Base-by-base conservation (phyloP, 441 rosid species). In the Erodium trifolium region DNA sequence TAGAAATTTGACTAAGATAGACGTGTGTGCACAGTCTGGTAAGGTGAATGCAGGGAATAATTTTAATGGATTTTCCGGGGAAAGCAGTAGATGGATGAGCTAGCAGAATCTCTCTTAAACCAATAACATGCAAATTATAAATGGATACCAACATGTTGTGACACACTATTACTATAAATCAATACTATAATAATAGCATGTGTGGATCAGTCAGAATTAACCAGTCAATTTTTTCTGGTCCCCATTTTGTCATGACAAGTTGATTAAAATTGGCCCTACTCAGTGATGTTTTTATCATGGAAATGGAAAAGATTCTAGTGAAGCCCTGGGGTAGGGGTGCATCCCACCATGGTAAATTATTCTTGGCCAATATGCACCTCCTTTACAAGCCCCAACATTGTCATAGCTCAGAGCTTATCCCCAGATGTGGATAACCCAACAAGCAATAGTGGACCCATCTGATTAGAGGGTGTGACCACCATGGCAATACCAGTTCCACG, bases 291-390 rank as follows among this genome's bases (percentile, higher is more conserved):
- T 14, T 53, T 53, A 16, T n/a, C 18, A 53, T 53, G 60, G 19
- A 53, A 53, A 16, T 53, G 18, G 60, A 53, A 53, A 53, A 53
- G 60, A 53, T 53, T n/a, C 18, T n/a, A 53, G 7, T n/a, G 60
- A 53, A 53, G 60, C 18, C 19, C 0, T 53, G 60, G 60, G 60
- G 60, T 55, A 14, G 11, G 60, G 7, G 3, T 53, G 60, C 8
- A 53, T 16, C 60, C 18, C 18, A n/a, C 60, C 17, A 3, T 53
- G 3, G 10, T 53, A 53, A 53, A 14, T 53, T n/a, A 16, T 53
- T 53, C 60, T 53, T 16, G 19, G 60, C 13, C 60, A 14, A 53
- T 53, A 53, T 18, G 19, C 18, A 4, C 7, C 60, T 53, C 60
- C 19, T 47, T n/a, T 47, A 11, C 14, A 13, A 47, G 14, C 53